Conservation (phyloP, 768 basidiomycete species). For the Lentinula lateritia region DNA sequence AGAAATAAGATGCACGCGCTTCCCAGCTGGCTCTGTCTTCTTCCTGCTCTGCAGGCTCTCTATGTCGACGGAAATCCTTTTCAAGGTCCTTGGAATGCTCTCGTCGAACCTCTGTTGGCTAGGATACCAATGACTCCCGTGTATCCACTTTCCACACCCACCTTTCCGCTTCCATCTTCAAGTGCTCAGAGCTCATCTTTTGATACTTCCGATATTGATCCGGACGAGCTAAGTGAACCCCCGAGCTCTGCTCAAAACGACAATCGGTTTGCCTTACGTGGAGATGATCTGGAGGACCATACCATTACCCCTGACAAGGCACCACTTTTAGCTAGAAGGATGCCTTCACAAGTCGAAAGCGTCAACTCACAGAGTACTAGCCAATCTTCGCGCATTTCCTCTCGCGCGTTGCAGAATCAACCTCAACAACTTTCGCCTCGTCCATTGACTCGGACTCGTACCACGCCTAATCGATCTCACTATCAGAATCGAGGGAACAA, state of each 20-base stretch:
- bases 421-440: slow-evolving; percentile 21
- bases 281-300: slow-evolving; percentile 55
- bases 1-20: slow-evolving; percentile 84
- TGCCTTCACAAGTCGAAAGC: slow-evolving; percentile 26
- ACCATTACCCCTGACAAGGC: slow-evolving; percentile 66
- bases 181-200: slow-evolving; percentile 29
- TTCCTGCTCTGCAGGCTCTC: slow-evolving; percentile 79
- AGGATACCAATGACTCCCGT: slow-evolving; percentile 54
- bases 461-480: slow-evolving; percentile 61
- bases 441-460: slow-evolving; percentile 64
- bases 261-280: slow-evolving; percentile 18
- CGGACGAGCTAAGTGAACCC: slow-evolving; percentile 53
- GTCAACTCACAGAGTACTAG: not conserved
- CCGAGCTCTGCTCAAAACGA: slow-evolving; percentile 31
- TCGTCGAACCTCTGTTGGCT: slow-evolving; percentile 79
- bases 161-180: slow-evolving; percentile 46
- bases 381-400: slow-evolving; percentile 18
- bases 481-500: slow-evolving; percentile 29
- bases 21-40: slow-evolving; percentile 91
- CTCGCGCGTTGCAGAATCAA: slow-evolving; percentile 16
- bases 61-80: slow-evolving; percentile 97
- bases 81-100: slow-evolving; percentile 85
- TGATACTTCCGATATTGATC: slow-evolving; percentile 39
- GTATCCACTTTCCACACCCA: slow-evolving; percentile 64
- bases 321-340: slow-evolving; percentile 45